These are phyloP conservation scores for Polymyxa betae DNA, from an alignment of 208 protist species.

Conservation along the genomic window DNA sequence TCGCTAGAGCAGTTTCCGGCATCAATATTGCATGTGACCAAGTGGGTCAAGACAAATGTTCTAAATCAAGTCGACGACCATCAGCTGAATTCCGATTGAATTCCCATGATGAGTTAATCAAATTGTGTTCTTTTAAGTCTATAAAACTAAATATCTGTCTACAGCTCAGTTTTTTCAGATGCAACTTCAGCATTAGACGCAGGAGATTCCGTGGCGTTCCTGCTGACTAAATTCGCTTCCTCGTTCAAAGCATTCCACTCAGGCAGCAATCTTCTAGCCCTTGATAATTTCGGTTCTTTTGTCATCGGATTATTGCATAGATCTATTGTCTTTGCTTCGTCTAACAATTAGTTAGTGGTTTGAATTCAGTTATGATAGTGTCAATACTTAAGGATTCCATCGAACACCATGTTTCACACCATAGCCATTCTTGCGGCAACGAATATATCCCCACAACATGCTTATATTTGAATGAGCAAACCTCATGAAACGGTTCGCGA, in stretches of 20 bases:
- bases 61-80: neutral
- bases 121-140: neutral
- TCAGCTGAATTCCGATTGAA: neutral
- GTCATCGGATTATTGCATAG: slow-evolving; percentile 78
- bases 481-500: neutral
- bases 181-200: neutral
- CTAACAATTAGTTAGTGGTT: neutral
- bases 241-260: slow-evolving; percentile 55
- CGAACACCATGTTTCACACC: slow-evolving; percentile 75
- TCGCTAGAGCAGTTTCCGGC: neutral
- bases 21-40: neutral
- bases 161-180: neutral
- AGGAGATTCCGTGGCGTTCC: neutral
- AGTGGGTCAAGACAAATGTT: neutral
- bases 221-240: neutral
- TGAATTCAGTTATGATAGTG: neutral
- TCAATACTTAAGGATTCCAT: slow-evolving; percentile 57
- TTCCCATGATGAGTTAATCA: neutral
- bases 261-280: slow-evolving; percentile 36
- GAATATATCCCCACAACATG: slow-evolving; percentile 70
- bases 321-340: slow-evolving; percentile 74
- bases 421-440: slow-evolving; percentile 76
- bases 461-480: neutral
- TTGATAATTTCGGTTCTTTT: slow-evolving; percentile 72
- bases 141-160: neutral